A percentile compares a stretch with the other conserved stretches of the same genome.
phyloP scores from a whole-genome alignment of 2,329 filamentous ascomycete species.

The Ophiocordyceps camponoti-floridani region DNA sequence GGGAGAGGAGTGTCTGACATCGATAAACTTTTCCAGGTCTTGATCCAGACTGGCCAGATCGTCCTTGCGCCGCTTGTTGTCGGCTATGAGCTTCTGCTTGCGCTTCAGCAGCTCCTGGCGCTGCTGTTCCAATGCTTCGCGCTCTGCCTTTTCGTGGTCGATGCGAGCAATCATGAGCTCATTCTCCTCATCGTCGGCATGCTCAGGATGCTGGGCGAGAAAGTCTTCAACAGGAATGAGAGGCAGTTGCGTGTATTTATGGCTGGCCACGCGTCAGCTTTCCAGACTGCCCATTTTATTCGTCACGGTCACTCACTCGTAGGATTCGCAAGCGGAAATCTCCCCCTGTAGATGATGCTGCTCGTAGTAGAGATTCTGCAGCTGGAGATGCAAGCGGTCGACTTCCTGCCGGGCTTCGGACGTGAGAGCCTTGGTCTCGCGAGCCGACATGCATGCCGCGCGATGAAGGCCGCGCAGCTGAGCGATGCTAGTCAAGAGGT shows the following conservation, averaged over 20 bases:
- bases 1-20: conserved; percentile 35
- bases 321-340: conserved; percentile 77
- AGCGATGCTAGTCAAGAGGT: conserved; percentile 60
- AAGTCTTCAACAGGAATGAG: conserved; percentile 75
- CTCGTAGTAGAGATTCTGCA: conserved; percentile 95
- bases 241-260: conserved; percentile 75
- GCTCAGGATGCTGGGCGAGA: conserved; percentile 56
- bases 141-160: conserved; percentile 72
- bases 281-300: not conserved
- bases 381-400: conserved; percentile 74
- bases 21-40: conserved; percentile 86
- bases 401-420: conserved; percentile 81
- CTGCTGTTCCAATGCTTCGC: conserved; percentile 71
- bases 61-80: conserved; percentile 85
- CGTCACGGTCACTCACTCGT: conserved; percentile 46
- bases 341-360: conserved; percentile 80
- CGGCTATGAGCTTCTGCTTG: conserved; percentile 43
- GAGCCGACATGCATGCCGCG: conserved; percentile 59
- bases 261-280: conserved; percentile 28
- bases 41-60: conserved; percentile 81
- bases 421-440: conserved; percentile 73
- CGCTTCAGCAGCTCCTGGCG: conserved; percentile 56
- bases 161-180: conserved; percentile 80
- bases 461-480: conserved; percentile 72
- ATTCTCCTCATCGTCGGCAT: conserved; percentile 54